phyloP scores from a whole-genome alignment of 257 asterid genomes.

The Fraxinus pennsylvanica region DNA sequence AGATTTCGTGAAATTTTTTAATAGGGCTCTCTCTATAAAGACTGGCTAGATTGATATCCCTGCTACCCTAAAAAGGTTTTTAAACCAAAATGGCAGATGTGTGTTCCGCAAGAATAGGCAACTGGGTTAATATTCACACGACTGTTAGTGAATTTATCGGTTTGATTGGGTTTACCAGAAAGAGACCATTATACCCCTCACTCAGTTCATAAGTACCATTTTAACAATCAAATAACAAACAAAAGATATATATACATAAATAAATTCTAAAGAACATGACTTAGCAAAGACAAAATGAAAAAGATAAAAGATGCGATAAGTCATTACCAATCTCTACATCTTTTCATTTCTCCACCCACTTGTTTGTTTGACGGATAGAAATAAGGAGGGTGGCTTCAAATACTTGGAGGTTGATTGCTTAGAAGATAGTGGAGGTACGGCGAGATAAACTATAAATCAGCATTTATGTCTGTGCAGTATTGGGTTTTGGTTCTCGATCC shows the following conservation, averaged over 20 bases:
- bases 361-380: conserved; percentile 10
- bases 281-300: not conserved
- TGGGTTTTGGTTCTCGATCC: not conserved
- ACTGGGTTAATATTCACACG: not conserved
- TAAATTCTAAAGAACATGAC: not conserved
- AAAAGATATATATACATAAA: not conserved
- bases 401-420: not conserved
- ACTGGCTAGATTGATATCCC: not conserved
- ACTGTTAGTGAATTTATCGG: not conserved
- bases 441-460: not conserved
- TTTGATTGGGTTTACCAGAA: conserved; percentile 1
- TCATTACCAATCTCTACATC: conserved; percentile 2
- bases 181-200: not conserved
- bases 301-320: not conserved
- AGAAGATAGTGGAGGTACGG: not conserved
- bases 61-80: not conserved
- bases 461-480: not conserved
- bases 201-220: not conserved
- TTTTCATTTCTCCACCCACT: conserved; percentile 2
- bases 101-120: not conserved
- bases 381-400: not conserved
- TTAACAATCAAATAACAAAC: not conserved
- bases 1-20: not conserved
- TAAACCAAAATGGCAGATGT: not conserved
- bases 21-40: not conserved